These are phyloP conservation scores for Botrytis byssoidea DNA, from an alignment of 2,329 filamentous ascomycete species.

Conservation along the genomic window DNA sequence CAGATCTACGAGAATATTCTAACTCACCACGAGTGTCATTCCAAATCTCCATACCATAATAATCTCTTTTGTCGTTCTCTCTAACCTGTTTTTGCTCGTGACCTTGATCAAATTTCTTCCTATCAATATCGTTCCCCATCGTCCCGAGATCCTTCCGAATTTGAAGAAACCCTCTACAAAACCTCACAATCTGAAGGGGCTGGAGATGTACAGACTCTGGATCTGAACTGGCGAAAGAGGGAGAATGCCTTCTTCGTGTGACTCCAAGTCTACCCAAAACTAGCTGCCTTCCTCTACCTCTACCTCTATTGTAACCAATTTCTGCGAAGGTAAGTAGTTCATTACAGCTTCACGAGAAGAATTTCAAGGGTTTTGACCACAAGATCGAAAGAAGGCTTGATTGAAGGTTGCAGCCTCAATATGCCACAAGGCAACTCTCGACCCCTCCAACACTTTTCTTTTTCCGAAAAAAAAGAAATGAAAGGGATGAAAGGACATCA, in stretches of 20 bases:
- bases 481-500: not conserved
- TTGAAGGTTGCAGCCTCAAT: not conserved
- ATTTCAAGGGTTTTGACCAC: not conserved
- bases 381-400: not conserved
- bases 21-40: not conserved
- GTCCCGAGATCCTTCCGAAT: not conserved
- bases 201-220: not conserved
- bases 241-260: not conserved
- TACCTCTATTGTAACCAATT: not conserved
- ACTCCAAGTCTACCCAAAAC: not conserved
- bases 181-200: not conserved
- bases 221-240: not conserved
- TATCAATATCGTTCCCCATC: not conserved
- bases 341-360: not conserved
- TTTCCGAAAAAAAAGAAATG: not conserved
- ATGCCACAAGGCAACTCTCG: not conserved
- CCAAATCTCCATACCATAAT: not conserved
- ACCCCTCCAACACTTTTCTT: not conserved
- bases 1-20: not conserved
- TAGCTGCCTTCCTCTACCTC: not conserved
- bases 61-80: not conserved
- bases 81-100: not conserved
- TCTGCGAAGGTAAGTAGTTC: not conserved
- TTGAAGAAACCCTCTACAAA: not conserved
- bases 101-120: not conserved